These are phyloP conservation scores for Pseudogymnoascus sp. DNA, from an alignment of 2,329 filamentous ascomycete species.

Conservation along the genomic window DNA sequence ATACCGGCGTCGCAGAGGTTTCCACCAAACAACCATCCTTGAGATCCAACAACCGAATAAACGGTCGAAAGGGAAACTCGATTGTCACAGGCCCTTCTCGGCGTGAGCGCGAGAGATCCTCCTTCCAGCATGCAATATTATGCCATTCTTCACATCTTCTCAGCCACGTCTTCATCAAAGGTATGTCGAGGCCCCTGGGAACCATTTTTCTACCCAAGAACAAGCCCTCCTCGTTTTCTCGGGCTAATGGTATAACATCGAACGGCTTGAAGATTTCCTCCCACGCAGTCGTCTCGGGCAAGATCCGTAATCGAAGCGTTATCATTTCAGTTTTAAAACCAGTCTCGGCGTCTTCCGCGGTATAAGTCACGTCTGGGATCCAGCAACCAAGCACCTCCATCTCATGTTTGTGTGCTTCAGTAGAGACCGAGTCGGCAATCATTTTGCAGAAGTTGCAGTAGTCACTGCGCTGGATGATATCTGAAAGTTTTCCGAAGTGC, in stretches of 20 bases:
- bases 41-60: neutral
- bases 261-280: neutral
- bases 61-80: neutral
- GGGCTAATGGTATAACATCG: neutral
- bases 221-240: neutral
- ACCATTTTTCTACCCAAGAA: neutral
- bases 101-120: neutral
- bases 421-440: neutral
- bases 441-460: neutral
- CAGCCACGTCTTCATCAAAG: neutral
- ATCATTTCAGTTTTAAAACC: neutral
- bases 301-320: neutral
- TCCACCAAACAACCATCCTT: neutral
- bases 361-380: neutral
- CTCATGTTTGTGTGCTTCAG: neutral
- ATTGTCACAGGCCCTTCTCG: neutral
- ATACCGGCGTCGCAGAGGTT: neutral
- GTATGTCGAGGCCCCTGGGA: neutral
- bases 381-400: neutral
- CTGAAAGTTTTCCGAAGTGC: neutral
- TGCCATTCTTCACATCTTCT: neutral
- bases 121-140: neutral
- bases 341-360: neutral
- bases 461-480: neutral
- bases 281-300: neutral